These are phyloP conservation scores for Articulospora tetracladia DNA, from an alignment of 495 filamentous ascomycete species.

Conservation along the genomic window DNA sequence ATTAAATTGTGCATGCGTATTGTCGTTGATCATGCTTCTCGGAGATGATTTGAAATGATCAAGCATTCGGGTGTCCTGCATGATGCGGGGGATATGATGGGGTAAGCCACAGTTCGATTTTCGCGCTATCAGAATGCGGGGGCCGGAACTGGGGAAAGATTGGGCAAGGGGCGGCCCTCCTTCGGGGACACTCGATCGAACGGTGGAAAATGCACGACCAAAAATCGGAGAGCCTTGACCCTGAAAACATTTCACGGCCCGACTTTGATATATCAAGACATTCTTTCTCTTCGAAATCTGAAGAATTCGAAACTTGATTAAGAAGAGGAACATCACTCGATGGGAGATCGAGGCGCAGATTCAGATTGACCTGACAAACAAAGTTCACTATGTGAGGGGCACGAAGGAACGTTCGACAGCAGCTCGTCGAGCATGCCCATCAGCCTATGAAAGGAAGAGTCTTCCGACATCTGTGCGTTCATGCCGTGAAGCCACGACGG, in stretches of 20 bases:
- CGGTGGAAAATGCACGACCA: neutral
- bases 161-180: conserved; percentile 14
- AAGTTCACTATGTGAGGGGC: neutral
- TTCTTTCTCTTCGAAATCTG: neutral
- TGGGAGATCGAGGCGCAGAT: too few species aligned
- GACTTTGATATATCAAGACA: neutral
- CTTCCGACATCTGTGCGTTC: neutral
- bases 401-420: neutral
- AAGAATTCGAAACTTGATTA: neutral
- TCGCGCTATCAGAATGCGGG: neutral
- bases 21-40: too few species aligned
- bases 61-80: neutral
- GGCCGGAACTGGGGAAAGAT: conserved; percentile 10
- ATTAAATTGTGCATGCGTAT: too few species aligned
- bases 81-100: neutral
- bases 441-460: neutral
- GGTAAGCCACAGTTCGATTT: neutral
- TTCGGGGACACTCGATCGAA: conserved; percentile 12
- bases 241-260: neutral
- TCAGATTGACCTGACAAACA: too few species aligned
- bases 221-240: neutral
- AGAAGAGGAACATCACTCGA: too few species aligned
- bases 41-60: too few species aligned
- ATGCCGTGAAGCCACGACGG: neutral
- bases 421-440: neutral